Evolutionary conservation across 768 basidiomycete genomes (phyloP).

Genomic region (Agaricus bisporus): DNA sequence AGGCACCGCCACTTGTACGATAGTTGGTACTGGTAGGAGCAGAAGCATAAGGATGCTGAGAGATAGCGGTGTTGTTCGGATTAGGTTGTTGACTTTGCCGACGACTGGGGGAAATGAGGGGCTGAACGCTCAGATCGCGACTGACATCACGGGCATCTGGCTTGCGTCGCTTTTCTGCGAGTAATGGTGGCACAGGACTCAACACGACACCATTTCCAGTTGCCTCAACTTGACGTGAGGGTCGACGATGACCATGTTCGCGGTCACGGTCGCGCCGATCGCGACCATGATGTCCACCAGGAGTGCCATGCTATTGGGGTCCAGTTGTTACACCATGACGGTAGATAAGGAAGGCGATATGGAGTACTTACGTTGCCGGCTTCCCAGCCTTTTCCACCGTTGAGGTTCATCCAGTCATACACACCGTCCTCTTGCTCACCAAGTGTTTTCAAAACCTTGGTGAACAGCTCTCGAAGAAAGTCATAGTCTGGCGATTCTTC

Average conservation of each 20-base stretch:
- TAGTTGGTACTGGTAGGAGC: constrained; percentile 54
- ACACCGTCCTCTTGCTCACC: constrained; percentile 89
- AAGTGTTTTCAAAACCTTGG: constrained; percentile 81
- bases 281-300: constrained; percentile 48
- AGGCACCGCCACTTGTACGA: constrained; percentile 33
- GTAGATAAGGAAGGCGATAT: no score
- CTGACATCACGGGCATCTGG: constrained; percentile 41
- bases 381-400: constrained; percentile 96
- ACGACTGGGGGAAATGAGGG: constrained; percentile 59
- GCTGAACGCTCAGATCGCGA: constrained; percentile 62
- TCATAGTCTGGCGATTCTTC: constrained; percentile 98
- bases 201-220: constrained; percentile 58
- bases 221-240: constrained; percentile 40
- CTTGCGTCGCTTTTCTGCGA: constrained; percentile 43
- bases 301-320: constrained; percentile 48
- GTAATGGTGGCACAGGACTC: constrained; percentile 57
- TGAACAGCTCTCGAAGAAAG: constrained; percentile 91
- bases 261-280: constrained; percentile 54
- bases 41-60: constrained; percentile 70
- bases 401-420: constrained; percentile 96
- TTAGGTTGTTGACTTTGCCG: constrained; percentile 59
- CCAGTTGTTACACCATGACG: constrained; percentile 24
- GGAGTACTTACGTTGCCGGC: constrained; percentile 58
- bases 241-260: constrained; percentile 50
- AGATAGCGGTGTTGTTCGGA: constrained; percentile 33